Percentiles rank a stretch among this genome's conserved stretches.
Conservation (phyloP, 331 rosid genomes). For the Malus hybrid region DNA sequence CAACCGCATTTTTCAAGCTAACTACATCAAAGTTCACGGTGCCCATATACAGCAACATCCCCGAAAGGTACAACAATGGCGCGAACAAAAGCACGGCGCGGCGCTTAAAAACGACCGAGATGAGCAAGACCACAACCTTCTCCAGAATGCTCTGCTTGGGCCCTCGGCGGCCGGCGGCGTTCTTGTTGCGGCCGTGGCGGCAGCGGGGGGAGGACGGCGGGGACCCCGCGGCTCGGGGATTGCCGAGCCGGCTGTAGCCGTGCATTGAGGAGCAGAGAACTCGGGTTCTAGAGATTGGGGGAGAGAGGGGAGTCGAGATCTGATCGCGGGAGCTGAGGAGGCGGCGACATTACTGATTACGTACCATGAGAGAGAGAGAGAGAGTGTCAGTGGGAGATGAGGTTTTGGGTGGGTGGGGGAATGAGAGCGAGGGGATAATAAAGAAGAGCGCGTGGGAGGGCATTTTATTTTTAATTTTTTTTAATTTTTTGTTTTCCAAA, state of each 20-base stretch:
- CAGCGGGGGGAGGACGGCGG: conserved; percentile 72
- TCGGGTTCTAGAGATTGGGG: background rate
- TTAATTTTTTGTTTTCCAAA: no score
- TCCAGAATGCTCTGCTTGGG: conserved; percentile 41
- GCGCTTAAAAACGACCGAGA: conserved; percentile 63
- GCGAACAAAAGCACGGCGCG: conserved; percentile 81
- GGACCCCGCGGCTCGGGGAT: conserved; percentile 31
- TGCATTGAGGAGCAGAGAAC: conserved; percentile 36
- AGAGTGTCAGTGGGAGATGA: background rate
- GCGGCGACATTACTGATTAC: background rate
- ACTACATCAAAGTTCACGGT: conserved; percentile 67
- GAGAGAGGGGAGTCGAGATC: conserved; percentile 10
- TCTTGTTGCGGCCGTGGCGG: conserved; percentile 58
- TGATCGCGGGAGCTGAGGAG: background rate
- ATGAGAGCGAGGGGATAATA: background rate
- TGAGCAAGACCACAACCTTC: conserved; percentile 41
- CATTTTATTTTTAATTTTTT: no score
- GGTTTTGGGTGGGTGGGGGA: background rate
- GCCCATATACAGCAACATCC: conserved; percentile 90
- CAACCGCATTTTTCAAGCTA: conserved; percentile 48
- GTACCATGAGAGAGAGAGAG: no score
- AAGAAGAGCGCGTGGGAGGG: background rate
- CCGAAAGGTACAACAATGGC: conserved; percentile 77
- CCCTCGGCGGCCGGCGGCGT: conserved; percentile 13
- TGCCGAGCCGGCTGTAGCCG: conserved; percentile 64